Percentiles rank a stretch among this genome's conserved stretches.
Evolutionary conservation across 2,329 filamentous ascomycete genomes (phyloP).

Genomic region (Rhynchosporium secalis): DNA sequence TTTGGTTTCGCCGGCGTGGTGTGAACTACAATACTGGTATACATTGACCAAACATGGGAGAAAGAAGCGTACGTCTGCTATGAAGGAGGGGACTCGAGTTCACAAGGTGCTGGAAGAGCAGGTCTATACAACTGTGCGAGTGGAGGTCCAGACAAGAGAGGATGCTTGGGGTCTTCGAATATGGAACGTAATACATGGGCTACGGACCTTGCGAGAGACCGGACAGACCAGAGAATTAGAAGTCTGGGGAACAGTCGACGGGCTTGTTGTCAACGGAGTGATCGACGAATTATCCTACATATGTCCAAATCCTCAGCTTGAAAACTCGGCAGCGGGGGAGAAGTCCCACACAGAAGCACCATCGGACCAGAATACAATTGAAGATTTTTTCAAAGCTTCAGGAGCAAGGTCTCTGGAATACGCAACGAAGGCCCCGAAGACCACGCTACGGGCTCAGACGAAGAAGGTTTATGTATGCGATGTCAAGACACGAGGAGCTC

Average conservation of each 20-base stretch:
- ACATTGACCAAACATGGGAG: constrained; percentile 75
- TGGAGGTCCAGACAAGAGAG: constrained; percentile 73
- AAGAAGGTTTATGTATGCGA: constrained; percentile 74
- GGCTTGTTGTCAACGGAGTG: constrained; percentile 81
- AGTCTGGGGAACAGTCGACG: constrained; percentile 82
- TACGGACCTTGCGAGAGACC: constrained; percentile 69
- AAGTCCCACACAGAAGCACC: constrained; percentile 40
- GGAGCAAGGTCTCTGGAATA: constrained; percentile 27
- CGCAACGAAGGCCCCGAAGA: constrained; percentile 24
- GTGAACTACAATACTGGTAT: constrained; percentile 92
- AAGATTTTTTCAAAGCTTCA: constrained; percentile 34
- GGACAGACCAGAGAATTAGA: constrained; percentile 76
- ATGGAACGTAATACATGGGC: constrained; percentile 88
- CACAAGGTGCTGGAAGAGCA: constrained; percentile 85
- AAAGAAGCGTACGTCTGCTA: constrained; percentile 74
- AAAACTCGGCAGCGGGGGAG: constrained; percentile 41
- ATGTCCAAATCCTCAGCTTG: constrained; percentile 71
- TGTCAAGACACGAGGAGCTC: constrained; percentile 76
- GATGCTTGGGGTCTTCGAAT: constrained; percentile 79
- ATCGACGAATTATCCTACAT: constrained; percentile 83
- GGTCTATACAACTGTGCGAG: constrained; percentile 72
- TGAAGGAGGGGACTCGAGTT: constrained; percentile 78
- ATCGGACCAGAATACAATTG: constrained; percentile 35
- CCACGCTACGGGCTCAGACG: constrained; percentile 16
- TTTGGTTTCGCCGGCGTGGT: constrained; percentile 88